phyloP scores from a whole-genome alignment of 2,329 filamentous ascomycete genomes.

The Leptodontidium sp. region DNA sequence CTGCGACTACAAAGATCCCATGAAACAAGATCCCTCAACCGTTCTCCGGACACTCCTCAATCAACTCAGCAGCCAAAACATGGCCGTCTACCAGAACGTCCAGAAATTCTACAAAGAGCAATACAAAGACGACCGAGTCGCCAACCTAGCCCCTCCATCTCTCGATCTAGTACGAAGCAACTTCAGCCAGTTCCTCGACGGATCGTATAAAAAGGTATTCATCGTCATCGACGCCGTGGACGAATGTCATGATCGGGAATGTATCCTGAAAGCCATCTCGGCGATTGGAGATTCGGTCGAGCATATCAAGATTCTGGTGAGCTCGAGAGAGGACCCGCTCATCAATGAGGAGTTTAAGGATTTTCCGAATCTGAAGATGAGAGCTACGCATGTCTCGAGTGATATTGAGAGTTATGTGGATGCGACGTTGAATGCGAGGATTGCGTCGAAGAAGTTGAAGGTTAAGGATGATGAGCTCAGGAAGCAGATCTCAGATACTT shows the following conservation, averaged over 20 bases:
- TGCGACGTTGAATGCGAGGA: slow-evolving; percentile 5
- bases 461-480: slow-evolving; percentile 19
- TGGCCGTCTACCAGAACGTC: slow-evolving; percentile 16
- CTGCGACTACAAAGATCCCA: slow-evolving; percentile 42
- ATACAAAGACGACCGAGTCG: slow-evolving; percentile 11
- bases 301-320: slow-evolving; percentile 22
- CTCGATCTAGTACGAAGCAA: slow-evolving; percentile 14
- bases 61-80: slow-evolving; percentile 24
- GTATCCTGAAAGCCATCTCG: slow-evolving; percentile 16
- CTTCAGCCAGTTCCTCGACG: slow-evolving; percentile 8
- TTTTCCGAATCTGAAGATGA: slow-evolving; percentile 20
- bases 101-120: slow-evolving; percentile 16
- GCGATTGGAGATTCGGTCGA: slow-evolving; percentile 14
- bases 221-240: slow-evolving; percentile 26
- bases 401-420: slow-evolving; percentile 25
- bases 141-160: slow-evolving; percentile 6
- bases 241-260: slow-evolving; percentile 21
- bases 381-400: slow-evolving; percentile 4
- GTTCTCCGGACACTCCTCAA: slow-evolving; percentile 21
- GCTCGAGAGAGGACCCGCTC: slow-evolving; percentile 14
- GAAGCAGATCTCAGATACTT: slow-evolving; percentile 17
- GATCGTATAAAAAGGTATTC: slow-evolving; percentile 1
- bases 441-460: slow-evolving; percentile 12
- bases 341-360: slow-evolving; percentile 18
- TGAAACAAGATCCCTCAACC: slow-evolving; percentile 20